These are phyloP conservation scores for Collybia sp. DNA, from an alignment of 768 basidiomycete genomes.

Conservation along the genomic window DNA sequence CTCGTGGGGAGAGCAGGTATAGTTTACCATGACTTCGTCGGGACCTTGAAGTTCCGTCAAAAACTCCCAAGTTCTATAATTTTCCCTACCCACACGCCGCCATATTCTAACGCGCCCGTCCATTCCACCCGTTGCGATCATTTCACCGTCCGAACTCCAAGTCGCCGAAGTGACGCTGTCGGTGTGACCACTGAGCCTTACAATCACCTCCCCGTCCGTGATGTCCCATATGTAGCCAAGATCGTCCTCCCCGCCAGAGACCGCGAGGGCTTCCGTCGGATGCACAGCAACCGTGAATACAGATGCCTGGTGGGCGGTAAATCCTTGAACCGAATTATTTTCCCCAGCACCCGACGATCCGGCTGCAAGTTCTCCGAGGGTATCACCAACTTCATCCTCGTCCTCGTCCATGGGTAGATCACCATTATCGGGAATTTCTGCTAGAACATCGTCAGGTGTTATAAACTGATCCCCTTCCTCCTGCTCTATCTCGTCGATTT, in stretches of 20 bases:
- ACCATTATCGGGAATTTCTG: slow-evolving; percentile 61
- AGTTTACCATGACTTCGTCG: slow-evolving; percentile 88
- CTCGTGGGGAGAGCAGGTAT: slow-evolving; percentile 1
- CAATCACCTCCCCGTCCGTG: slow-evolving; percentile 73
- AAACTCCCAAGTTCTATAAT: slow-evolving; percentile 88
- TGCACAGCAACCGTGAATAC: slow-evolving; percentile 86
- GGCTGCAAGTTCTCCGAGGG: slow-evolving; percentile 35
- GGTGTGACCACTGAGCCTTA: slow-evolving; percentile 85
- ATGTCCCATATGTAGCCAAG: slow-evolving; percentile 92
- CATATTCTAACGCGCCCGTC: slow-evolving; percentile 93
- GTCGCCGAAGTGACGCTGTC: slow-evolving; percentile 81
- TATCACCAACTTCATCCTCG: slow-evolving; percentile 41
- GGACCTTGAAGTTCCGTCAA: slow-evolving; percentile 89
- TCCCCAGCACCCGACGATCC: slow-evolving; percentile 36
- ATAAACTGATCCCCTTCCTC: slow-evolving; percentile 60
- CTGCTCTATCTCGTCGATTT: slow-evolving; percentile 36
- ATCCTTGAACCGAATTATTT: slow-evolving; percentile 68
- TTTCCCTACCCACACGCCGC: slow-evolving; percentile 74
- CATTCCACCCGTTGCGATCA: slow-evolving; percentile 97
- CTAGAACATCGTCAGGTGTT: slow-evolving; percentile 57
- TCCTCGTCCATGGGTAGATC: slow-evolving; percentile 71
- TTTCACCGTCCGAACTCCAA: slow-evolving; percentile 87
- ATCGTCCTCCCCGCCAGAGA: slow-evolving; percentile 95
- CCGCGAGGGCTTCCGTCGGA: slow-evolving; percentile 77
- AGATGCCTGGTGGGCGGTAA: slow-evolving; percentile 64